A percentile compares a stretch with the other conserved stretches of the same genome.
phyloP scores from a whole-genome alignment of 169 alveolate species.

The Perkinsus chesapeaki region DNA sequence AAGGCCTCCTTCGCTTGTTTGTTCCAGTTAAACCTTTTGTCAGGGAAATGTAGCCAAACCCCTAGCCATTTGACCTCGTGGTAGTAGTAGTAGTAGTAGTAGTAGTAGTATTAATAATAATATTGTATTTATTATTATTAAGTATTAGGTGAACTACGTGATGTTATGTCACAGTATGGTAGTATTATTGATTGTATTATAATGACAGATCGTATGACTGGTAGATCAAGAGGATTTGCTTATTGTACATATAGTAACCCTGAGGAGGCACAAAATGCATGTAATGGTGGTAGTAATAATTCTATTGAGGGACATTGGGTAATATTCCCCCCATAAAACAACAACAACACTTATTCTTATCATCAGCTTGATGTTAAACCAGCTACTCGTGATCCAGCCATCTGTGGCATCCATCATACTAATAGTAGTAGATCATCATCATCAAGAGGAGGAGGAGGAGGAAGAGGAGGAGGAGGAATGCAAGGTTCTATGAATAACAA shows the following conservation, averaged over 20 bases:
- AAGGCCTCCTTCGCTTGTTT: neutral
- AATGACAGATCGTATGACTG: neutral
- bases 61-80: neutral
- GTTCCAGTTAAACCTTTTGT: neutral
- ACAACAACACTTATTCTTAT: neutral
- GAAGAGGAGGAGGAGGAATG: no score
- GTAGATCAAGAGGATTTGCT: neutral
- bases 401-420: no score
- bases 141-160: neutral
- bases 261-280: neutral
- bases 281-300: neutral
- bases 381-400: neutral
- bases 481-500: no score
- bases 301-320: neutral
- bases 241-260: neutral
- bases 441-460: no score
- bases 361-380: neutral
- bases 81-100: neutral
- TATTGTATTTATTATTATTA: no score
- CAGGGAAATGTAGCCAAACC: neutral
- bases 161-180: neutral
- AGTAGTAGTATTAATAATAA: neutral
- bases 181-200: neutral
- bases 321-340: neutral
- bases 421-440: neutral